Base-by-base conservation (phyloP, 2,329 filamentous ascomycete species). In the Aspergillus sergii region DNA sequence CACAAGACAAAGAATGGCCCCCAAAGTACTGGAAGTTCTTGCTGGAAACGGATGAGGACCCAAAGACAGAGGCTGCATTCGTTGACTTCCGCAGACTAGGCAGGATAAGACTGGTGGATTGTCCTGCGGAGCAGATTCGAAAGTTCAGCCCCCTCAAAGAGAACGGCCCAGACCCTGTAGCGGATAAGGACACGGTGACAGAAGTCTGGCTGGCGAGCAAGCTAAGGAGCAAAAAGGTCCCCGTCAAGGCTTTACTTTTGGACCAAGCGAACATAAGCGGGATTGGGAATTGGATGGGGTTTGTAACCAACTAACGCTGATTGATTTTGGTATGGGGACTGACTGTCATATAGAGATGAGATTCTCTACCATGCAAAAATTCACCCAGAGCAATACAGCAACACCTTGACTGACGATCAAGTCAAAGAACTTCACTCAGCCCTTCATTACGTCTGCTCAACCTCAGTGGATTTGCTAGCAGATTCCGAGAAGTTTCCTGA, bases 231-330 rank as follows among this genome's bases (percentile, higher is more conserved):
- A 93, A 94, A 60, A 92, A 88, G 71, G 91, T 97, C 0, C 94
- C 94, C 0, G 86, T 98, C 67, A 98, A 98, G 76, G 92, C 93
- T 0, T 83, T 97, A 23, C 81, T 99, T 14, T 84, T 98, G 4
- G 92, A 98, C 74, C 95, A 99, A 78, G 85, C 88, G 21, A 91
- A 91, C 75, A 91, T 98, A 65, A 95, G 91, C 72, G 95, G 95
- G 9, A 92, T 99, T 66, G 95, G 95, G 0, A 98, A 98, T 74
- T 99, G 94, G 94, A 94, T 99, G 59, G 93, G 90, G 80, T 87
- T 77, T 68, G 83, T 75, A 41, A 6, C 59, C 10, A 9, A 46
- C 7, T 3, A 34, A n/a, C 10, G 3, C 19, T 7, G n/a, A n/a
- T 11, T 21, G 3, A 54, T 43, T 34, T 39, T 28, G 30, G 12